Percentiles rank a stretch among this genome's conserved stretches.
Evolutionary conservation across 1,139 yeast genomes (phyloP).

Genomic region (Spathaspora sp.): DNA sequence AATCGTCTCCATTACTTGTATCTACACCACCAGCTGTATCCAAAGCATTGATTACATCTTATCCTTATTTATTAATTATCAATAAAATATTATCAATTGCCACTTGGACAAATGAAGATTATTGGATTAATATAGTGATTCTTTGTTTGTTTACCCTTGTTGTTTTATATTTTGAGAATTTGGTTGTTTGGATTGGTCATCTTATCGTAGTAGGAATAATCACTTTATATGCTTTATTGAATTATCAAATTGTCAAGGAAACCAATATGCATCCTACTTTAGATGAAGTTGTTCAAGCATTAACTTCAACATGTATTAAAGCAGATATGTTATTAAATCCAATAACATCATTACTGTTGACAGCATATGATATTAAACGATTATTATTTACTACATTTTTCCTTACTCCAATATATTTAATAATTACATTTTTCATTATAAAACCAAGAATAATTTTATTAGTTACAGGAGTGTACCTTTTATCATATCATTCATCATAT

Average conservation of each 20-base stretch:
- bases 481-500: constrained; percentile 86
- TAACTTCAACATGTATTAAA: constrained; percentile 73
- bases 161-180: constrained; percentile 70
- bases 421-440: constrained; percentile 63
- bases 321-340: constrained; percentile 79
- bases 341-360: constrained; percentile 64
- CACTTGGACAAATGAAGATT: constrained; percentile 91
- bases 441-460: constrained; percentile 71
- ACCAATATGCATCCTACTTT: constrained; percentile 73
- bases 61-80: constrained; percentile 75
- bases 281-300: constrained; percentile 83
- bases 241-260: constrained; percentile 49
- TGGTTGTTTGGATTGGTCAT: constrained; percentile 81
- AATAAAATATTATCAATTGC: constrained; percentile 68
- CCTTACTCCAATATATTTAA: constrained; percentile 78
- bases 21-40: constrained; percentile 92
- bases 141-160: constrained; percentile 56
- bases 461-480: constrained; percentile 56
- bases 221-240: constrained; percentile 64
- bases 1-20: constrained; percentile 63
- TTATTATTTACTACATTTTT: constrained; percentile 80
- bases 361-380: constrained; percentile 77
- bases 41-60: constrained; percentile 75
- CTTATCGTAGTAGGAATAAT: constrained; percentile 66
- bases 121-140: constrained; percentile 70